Evolutionary conservation across 176 grass and related monocot genomes (phyloP), one percentile per base, ranked within the genome.

Genomic region (Zoysia pacifica): DNA sequence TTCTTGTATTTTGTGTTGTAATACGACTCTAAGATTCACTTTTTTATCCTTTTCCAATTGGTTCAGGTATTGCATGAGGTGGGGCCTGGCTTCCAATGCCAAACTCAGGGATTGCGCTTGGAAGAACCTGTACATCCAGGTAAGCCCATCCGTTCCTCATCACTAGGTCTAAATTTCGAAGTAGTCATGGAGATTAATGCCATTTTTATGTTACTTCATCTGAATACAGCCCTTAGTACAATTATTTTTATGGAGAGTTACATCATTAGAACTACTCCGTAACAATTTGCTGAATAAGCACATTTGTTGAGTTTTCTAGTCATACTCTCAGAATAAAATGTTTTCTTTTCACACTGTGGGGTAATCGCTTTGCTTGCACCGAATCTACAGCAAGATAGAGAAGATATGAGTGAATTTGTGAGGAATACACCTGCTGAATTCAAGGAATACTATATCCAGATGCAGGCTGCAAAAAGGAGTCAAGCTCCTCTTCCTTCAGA

Each of bases 61-160:
- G 85, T 62, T 13, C 70, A 95, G 93, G 72, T 93, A 93, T 83
- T 95, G 88, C 74, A 93, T 99, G 96, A 89, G 92, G 76, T 99
- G 96, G 96, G 92, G 90, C 48, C 62, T 92, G 54, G 66, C 72
- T 15, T 81, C 84, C 35, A 87, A 84, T 74, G 88, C 83, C 15
- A 99, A 86, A 60, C 86, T 95, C 37, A 78, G 93, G 56, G 83
- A 85, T 59, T 91, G 88, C 18, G 84, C 90, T 79, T 99, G 96
- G 96, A 99, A 99, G 88, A 99, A 91, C 67, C 92, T 95, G 62
- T 99, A 95, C 65, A 96, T 99, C 75, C 88, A 90, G 92, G 92
- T 98, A 75, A 16, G 66, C 42, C 11, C 41, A 35, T 71, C 47
- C 9, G 47, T 74, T 56, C 37, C 49, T 70, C 51, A 9, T 48